Evolutionary conservation across 202 grass and related monocot species (phyloP).

Genomic region (Setaria italica): DNA sequence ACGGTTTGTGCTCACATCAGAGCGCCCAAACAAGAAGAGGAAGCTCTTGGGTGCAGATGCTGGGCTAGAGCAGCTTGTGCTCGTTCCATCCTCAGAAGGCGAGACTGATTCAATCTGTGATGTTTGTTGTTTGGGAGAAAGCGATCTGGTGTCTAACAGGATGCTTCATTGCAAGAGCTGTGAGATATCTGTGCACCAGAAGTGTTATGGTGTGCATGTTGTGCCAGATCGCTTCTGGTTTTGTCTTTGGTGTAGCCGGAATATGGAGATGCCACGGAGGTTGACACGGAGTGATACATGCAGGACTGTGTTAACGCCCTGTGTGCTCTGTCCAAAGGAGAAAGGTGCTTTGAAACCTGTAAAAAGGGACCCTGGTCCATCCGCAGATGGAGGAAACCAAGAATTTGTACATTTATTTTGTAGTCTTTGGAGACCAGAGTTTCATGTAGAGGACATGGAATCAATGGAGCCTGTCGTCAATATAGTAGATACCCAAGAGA

Average conservation of each 20-base stretch:
- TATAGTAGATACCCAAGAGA: slow-evolving; percentile 62
- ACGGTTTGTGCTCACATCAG: slow-evolving; percentile 80
- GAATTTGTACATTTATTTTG: slow-evolving; percentile 93
- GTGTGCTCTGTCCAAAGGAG: slow-evolving; percentile 92
- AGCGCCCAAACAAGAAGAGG: slow-evolving; percentile 93
- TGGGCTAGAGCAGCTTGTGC: slow-evolving; percentile 73
- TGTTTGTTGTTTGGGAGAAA: slow-evolving; percentile 72
- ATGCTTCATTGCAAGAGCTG: slow-evolving; percentile 80
- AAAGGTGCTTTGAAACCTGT: slow-evolving; percentile 82
- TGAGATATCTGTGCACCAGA: slow-evolving; percentile 85
- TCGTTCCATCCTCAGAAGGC: slow-evolving; percentile 53
- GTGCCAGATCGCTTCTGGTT: slow-evolving; percentile 66
- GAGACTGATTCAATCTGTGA: slow-evolving; percentile 65
- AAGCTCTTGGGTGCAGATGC: slow-evolving; percentile 90
- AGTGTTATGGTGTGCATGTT: slow-evolving; percentile 91
- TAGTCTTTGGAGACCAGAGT: slow-evolving; percentile 90
- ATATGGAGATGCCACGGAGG: slow-evolving; percentile 47
- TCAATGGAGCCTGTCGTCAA: slow-evolving; percentile 77
- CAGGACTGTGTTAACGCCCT: slow-evolving; percentile 47
- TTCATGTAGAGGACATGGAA: slow-evolving; percentile 66
- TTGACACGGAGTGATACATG: slow-evolving; percentile 52
- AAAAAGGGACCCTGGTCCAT: slow-evolving; percentile 47
- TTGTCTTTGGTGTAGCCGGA: slow-evolving; percentile 68
- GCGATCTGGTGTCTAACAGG: slow-evolving; percentile 52
- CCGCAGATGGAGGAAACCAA: slow-evolving; percentile 43